These are phyloP conservation scores for Ambrosiella beaveri DNA, from an alignment of 2,329 filamentous ascomycete genomes.

Conservation along the genomic window DNA sequence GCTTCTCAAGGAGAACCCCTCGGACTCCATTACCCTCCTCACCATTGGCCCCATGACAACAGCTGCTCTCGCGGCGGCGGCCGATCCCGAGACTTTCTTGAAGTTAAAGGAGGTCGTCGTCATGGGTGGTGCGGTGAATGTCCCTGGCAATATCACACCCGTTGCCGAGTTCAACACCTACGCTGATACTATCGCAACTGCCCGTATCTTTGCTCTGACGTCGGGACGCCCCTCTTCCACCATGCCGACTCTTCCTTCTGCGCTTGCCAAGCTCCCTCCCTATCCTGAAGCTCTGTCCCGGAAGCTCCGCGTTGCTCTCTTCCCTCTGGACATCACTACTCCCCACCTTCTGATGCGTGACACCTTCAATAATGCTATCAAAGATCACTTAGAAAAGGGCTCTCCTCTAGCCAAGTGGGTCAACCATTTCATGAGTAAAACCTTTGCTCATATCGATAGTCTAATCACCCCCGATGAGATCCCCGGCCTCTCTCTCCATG, in stretches of 20 bases:
- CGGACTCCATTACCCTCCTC: conserved; percentile 74
- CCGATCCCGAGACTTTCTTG: conserved; percentile 79
- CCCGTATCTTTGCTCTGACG: conserved; percentile 60
- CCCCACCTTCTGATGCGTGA: conserved; percentile 46
- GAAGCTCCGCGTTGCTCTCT: conserved; percentile 48
- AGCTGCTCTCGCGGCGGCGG: conserved; percentile 68
- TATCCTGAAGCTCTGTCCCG: conserved; percentile 50
- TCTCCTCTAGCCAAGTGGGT: conserved; percentile 63
- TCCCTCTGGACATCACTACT: conserved; percentile 63
- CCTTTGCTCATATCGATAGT: conserved; percentile 49
- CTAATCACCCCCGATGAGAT: conserved; percentile 41
- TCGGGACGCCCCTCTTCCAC: conserved; percentile 58
- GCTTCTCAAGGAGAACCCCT: conserved; percentile 63
- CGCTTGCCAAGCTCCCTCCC: conserved; percentile 32
- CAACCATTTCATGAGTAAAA: conserved; percentile 51
- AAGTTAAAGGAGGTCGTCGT: conserved; percentile 79
- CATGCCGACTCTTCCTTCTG: conserved; percentile 50
- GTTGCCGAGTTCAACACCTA: conserved; percentile 91
- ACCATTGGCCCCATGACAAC: conserved; percentile 89
- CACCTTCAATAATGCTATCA: conserved; percentile 40
- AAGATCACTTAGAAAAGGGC: conserved; percentile 37
- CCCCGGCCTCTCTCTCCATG: conserved; percentile 52
- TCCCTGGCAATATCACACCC: conserved; percentile 69
- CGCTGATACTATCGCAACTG: conserved; percentile 65
- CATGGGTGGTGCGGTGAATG: conserved; percentile 77